These are phyloP conservation scores for Trichoderma semiorbis DNA, from an alignment of 2,329 filamentous ascomycete genomes.

Conservation along the genomic window DNA sequence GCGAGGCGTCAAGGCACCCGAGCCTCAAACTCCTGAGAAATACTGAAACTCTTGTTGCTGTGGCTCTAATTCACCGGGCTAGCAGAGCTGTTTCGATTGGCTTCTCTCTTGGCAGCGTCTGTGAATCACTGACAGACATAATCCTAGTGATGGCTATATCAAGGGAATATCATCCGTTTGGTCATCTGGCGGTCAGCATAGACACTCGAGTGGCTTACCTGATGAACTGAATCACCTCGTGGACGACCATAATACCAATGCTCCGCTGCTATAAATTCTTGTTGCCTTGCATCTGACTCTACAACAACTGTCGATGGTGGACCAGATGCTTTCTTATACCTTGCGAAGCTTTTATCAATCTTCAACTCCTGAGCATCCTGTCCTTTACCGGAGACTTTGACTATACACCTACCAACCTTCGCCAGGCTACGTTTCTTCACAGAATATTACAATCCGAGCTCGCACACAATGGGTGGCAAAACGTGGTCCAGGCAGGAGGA, in stretches of 20 bases:
- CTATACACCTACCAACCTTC: neutral
- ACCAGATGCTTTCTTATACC: neutral
- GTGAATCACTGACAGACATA: constrained; percentile 14
- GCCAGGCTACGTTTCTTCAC: neutral
- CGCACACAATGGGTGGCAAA: constrained; percentile 46
- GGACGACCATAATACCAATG: no score
- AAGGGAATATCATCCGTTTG: neutral
- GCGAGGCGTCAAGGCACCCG: constrained; percentile 38
- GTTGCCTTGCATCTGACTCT: neutral
- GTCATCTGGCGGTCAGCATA: neutral
- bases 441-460: neutral
- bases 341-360: neutral
- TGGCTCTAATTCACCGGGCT: neutral
- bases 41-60: constrained; percentile 17
- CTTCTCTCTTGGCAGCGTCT: neutral
- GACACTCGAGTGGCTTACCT: neutral
- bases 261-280: neutral
- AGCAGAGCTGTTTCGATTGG: no score
- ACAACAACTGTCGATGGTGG: neutral
- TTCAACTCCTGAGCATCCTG: neutral
- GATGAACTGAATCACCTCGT: neutral
- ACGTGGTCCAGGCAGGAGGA: constrained; percentile 50
- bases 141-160: neutral
- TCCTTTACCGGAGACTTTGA: no score
- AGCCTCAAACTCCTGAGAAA: constrained; percentile 46